Percentiles rank a stretch among this genome's conserved stretches.
These are phyloP conservation scores for Nannochloris sp. DNA, from an alignment of 139 green algal genomes.

Conservation along the genomic window DNA sequence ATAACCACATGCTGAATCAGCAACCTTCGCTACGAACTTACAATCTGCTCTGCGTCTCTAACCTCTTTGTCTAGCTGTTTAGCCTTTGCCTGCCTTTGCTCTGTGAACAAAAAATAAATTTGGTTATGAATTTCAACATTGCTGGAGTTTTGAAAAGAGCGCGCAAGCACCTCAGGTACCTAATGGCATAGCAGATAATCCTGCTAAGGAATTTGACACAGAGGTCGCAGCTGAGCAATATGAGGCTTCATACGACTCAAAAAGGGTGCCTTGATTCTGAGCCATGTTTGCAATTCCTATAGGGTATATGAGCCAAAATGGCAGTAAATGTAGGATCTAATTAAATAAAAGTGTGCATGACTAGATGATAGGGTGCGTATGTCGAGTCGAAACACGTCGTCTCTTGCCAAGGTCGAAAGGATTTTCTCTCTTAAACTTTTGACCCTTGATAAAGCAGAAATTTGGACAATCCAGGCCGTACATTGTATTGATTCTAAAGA, in stretches of 20 bases:
- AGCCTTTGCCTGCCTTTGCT: constrained; percentile 46
- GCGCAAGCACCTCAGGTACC: constrained; percentile 25
- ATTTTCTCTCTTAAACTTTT: no score
- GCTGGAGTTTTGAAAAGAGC: neutral
- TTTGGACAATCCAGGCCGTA: no score
- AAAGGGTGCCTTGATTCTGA: neutral
- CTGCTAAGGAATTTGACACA: constrained; percentile 50
- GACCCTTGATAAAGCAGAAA: no score
- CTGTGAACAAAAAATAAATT: constrained; percentile 31
- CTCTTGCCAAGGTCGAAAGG: no score
- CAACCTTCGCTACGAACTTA: constrained; percentile 27
- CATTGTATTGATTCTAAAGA: no score
- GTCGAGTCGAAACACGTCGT: no score
- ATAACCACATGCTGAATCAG: neutral
- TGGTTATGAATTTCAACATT: neutral
- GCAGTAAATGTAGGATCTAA: no score
- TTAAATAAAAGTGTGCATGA: no score
- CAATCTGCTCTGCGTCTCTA: constrained; percentile 71
- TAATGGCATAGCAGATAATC: constrained; percentile 29
- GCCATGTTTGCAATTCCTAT: no score
- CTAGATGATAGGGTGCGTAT: no score
- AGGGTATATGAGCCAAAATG: no score
- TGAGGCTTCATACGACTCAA: neutral
- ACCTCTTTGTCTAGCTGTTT: constrained; percentile 72
- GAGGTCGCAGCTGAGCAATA: constrained; percentile 28